Conservation (phyloP, 495 filamentous ascomycete genomes). For the Endocarpon pusillum region DNA sequence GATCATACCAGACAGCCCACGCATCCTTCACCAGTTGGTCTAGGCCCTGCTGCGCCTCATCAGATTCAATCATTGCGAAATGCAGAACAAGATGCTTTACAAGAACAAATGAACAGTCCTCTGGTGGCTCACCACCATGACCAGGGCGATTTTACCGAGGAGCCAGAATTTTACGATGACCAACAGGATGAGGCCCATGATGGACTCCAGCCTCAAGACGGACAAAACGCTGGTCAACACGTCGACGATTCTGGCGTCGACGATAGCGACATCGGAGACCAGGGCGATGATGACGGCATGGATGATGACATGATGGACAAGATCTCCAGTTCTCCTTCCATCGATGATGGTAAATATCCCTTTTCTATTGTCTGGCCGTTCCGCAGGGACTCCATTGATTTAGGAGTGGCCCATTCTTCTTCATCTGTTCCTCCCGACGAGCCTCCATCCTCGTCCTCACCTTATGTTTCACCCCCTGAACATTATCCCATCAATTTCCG, state of each 20-base stretch:
- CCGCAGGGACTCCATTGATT: constrained; percentile 23
- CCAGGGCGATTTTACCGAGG: constrained; percentile 29
- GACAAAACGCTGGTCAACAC: constrained; percentile 20
- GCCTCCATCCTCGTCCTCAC: constrained; percentile 31
- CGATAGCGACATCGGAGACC: constrained; percentile 28
- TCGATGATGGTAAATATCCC: constrained; percentile 83
- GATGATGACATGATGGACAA: constrained; percentile 94
- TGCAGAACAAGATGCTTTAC: constrained; percentile 54
- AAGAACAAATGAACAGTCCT: constrained; percentile 41
- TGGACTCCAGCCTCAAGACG: constrained; percentile 8
- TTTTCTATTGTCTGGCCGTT: constrained; percentile 25
- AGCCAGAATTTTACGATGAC: constrained; percentile 27
- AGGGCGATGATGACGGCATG: constrained; percentile 28
- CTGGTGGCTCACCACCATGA: constrained; percentile 28
- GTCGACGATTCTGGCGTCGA: no score
- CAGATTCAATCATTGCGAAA: constrained; percentile 70
- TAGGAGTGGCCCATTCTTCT: constrained; percentile 22
- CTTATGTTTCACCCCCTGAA: constrained; percentile 31
- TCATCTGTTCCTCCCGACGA: constrained; percentile 13
- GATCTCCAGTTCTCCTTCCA: constrained; percentile 94
- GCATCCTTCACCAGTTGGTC: constrained; percentile 30
- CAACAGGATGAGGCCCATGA: no score
- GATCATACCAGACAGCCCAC: constrained; percentile 46
- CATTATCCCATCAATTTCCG: constrained; percentile 25
- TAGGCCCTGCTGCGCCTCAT: constrained; percentile 55